Conservation (phyloP, 495 filamentous ascomycete genomes). For the Cercophora sp. region DNA sequence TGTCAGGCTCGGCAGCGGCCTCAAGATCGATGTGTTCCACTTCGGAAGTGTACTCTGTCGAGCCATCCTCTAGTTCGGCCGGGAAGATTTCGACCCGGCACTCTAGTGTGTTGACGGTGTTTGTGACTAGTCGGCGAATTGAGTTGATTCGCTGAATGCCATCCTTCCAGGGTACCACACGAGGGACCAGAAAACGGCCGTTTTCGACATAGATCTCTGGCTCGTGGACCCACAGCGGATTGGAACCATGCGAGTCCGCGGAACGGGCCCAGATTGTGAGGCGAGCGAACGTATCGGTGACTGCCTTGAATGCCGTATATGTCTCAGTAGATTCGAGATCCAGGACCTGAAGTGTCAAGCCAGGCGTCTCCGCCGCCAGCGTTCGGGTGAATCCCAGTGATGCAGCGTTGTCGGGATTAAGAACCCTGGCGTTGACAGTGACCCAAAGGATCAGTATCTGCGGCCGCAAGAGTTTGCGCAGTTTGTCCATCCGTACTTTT, state of each 20-base stretch:
- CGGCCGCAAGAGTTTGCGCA: constrained; percentile 33
- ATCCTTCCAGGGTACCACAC: constrained; percentile 35
- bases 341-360: constrained; percentile 36
- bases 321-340: constrained; percentile 32
- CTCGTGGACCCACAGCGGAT: constrained; percentile 31
- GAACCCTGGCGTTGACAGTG: constrained; percentile 21
- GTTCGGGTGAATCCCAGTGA: constrained; percentile 43
- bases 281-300: constrained; percentile 28
- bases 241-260: background rate
- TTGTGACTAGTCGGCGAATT: constrained; percentile 31
- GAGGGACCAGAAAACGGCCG: constrained; percentile 31
- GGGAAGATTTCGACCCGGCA: constrained; percentile 25
- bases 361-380: constrained; percentile 37
- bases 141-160: constrained; percentile 38
- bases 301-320: constrained; percentile 2
- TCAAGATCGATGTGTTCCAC: background rate
- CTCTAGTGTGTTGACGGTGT: constrained; percentile 27
- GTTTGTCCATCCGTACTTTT: constrained; percentile 19
- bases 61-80: background rate
- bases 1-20: background rate
- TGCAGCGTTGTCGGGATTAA: constrained; percentile 35
- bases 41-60: constrained; percentile 18
- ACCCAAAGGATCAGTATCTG: constrained; percentile 40
- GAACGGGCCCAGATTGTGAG: constrained; percentile 10
- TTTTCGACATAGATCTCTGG: constrained; percentile 34